phyloP scores from a whole-genome alignment of 75 land plant genomes.

The Picea sitchensis region DNA sequence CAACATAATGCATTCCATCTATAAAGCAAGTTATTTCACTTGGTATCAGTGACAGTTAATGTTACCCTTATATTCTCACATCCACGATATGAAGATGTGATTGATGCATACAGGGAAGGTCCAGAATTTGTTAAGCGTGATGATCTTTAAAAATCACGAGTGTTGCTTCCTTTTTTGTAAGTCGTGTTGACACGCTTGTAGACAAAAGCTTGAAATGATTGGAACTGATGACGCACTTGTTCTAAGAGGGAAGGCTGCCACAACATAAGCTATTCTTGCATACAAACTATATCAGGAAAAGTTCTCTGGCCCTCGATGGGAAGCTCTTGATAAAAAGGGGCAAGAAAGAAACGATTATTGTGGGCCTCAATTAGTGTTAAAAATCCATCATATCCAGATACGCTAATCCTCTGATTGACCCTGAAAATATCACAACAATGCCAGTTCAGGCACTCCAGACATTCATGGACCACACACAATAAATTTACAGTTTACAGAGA shows the following conservation, averaged over 20 bases:
- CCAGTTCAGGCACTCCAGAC: slow-evolving; percentile 91
- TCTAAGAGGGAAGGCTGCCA: slow-evolving; percentile 98
- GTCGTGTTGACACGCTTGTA: slow-evolving; percentile 86
- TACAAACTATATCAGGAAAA: slow-evolving; percentile 80
- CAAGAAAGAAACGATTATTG: slow-evolving; percentile 85
- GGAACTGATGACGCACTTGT: slow-evolving; percentile 90
- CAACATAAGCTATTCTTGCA: slow-evolving; percentile 51
- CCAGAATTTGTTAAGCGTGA: slow-evolving; percentile 49
- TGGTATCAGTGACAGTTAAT: too few species aligned
- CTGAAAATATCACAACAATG: slow-evolving; percentile 97
- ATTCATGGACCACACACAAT: slow-evolving; percentile 57
- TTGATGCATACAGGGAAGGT: too few species aligned
- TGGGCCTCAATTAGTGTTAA: slow-evolving; percentile 99
- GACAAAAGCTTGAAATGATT: slow-evolving; percentile 90
- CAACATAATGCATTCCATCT: too few species aligned
- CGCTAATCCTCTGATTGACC: slow-evolving; percentile 91
- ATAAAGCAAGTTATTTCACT: too few species aligned
- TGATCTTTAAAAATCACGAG: slow-evolving; percentile 86
- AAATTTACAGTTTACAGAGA: too few species aligned
- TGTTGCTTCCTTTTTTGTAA: slow-evolving; percentile 99
- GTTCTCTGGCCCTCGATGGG: slow-evolving; percentile 99
- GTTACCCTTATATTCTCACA: too few species aligned
- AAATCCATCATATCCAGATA: slow-evolving; percentile 95
- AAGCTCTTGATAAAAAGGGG: slow-evolving; percentile 84
- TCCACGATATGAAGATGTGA: too few species aligned